Conservation (phyloP, 108 stramenopile species). For the Aureococcus anophagefferens region DNA sequence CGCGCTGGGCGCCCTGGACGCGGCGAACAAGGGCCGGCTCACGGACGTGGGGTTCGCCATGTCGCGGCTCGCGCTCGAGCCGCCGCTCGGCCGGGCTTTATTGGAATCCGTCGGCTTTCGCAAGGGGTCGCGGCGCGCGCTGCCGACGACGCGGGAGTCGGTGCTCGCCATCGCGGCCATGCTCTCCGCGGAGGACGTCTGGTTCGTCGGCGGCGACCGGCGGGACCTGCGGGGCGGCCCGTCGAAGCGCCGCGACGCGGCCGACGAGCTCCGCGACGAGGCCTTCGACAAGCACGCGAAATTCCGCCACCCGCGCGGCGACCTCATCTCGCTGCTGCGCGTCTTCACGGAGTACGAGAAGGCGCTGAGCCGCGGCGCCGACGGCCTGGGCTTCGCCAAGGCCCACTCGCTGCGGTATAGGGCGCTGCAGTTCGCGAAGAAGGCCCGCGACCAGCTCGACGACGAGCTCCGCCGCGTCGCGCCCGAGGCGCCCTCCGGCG, state of each 20-base stretch:
- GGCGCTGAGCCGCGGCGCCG: background rate
- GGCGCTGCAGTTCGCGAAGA: background rate
- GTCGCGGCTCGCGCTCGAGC: background rate
- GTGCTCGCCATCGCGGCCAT: background rate
- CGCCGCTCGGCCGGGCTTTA: background rate
- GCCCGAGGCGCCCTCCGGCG: background rate
- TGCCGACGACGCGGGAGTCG: no score
- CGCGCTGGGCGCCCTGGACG: slow-evolving; percentile 35
- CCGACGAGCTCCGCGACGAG: background rate
- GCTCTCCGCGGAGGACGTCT: background rate
- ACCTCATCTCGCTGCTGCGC: background rate
- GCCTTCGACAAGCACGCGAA: background rate
- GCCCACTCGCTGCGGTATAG: background rate
- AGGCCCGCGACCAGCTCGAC: background rate
- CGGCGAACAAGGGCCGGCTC: background rate
- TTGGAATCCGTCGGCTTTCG: background rate
- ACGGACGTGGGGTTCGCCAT: background rate
- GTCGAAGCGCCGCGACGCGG: background rate
- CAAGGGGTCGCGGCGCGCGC: background rate
- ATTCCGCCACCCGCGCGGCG: slow-evolving; percentile 10
- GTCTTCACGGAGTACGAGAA: slow-evolving; percentile 4
- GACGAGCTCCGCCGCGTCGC: background rate
- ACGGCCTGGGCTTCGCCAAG: no score
- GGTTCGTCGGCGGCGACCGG: background rate
- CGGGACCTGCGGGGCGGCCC: no score